Evolutionary conservation across 306 rosid genomes (phyloP).

Genomic region (Quercus gilva): DNA sequence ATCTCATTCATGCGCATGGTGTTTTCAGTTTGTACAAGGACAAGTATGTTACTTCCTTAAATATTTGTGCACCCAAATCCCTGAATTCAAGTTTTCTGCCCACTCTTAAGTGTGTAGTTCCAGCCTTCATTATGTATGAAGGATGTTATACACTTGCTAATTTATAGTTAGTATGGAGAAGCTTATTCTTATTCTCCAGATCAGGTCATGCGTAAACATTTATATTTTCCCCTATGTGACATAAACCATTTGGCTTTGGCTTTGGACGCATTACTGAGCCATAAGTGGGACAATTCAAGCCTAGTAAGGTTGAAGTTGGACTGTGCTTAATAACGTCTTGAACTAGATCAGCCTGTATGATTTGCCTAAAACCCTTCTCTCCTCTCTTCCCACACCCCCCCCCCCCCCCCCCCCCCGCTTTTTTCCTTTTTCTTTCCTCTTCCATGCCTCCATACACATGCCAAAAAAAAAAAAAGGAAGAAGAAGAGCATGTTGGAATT

Average conservation of each 20-base stretch:
- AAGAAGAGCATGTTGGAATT: too few species aligned
- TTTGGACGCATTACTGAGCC: not conserved
- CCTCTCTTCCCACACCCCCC: too few species aligned
- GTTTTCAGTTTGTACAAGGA: slow-evolving; percentile 76
- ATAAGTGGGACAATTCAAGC: not conserved
- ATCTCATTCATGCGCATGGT: slow-evolving; percentile 86
- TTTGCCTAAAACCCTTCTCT: not conserved
- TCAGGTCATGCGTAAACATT: not conserved
- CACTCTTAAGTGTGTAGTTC: not conserved
- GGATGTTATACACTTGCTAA: not conserved
- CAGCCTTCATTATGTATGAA: not conserved
- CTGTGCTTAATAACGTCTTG: not conserved
- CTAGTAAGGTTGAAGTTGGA: not conserved
- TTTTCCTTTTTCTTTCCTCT: too few species aligned
- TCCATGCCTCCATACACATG: too few species aligned
- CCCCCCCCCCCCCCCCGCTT: too few species aligned
- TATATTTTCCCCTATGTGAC: not conserved
- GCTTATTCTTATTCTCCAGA: not conserved
- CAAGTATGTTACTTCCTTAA: slow-evolving; percentile 53
- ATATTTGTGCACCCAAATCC: slow-evolving; percentile 3
- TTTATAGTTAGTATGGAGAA: not conserved
- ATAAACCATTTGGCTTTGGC: not conserved
- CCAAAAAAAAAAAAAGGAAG: too few species aligned
- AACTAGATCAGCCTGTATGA: not conserved
- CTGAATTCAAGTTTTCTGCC: slow-evolving; percentile 4